Base-by-base conservation (phyloP, 768 basidiomycete species). In the Podaxis mareebaensis region DNA sequence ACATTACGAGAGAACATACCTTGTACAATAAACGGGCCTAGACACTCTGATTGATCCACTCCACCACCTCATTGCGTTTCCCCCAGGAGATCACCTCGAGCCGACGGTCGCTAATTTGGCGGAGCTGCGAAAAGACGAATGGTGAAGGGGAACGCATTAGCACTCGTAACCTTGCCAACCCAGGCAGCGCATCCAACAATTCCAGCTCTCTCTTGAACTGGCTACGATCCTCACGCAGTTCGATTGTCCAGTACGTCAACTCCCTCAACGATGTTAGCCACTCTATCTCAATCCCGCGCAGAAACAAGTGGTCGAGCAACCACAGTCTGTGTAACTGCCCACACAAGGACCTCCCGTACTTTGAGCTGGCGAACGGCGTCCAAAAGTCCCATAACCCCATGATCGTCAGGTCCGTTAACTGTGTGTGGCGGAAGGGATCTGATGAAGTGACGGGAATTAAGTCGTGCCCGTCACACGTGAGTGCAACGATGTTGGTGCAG, bases 361-460 rank as follows among this genome's bases (percentile, higher is more conserved):
- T 53, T 15, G 60, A 38, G 17, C n/a, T 33, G 3, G 26, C 24
- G 30, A 61, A 61, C 4, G 15, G 38, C 6, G 52, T 13, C 60
- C 60, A 61, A 30, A 61, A 61, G 22, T 54, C 60, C 60, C 60
- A 61, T 24, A 54, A 40, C 4, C 60, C 60, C 60, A 61, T 54
- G 24, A 61, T 54, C 10, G 60, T 53, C 40, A 61, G 24, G 39
- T 54, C 39, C 3, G 26, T 28, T n/a, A 61, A 39, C 15, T 33
- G 52, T 2, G 51, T 61, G 30, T 61, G 60, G 13, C 20, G 24
- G 52, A 61, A 61, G 17, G 22, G 13, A 10, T 36, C 40, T 12
- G 52, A 26, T n/a, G 60, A 61, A 8, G n/a, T 42, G 52, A 54
- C 20, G 15, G 53, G 53, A n/a, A 54, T 22, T 4, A 61, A 22